A percentile compares a stretch with the other conserved stretches of the same genome.
Evolutionary conservation across 345 rosid genomes (phyloP).

Genomic region (Pugionium cornutum): DNA sequence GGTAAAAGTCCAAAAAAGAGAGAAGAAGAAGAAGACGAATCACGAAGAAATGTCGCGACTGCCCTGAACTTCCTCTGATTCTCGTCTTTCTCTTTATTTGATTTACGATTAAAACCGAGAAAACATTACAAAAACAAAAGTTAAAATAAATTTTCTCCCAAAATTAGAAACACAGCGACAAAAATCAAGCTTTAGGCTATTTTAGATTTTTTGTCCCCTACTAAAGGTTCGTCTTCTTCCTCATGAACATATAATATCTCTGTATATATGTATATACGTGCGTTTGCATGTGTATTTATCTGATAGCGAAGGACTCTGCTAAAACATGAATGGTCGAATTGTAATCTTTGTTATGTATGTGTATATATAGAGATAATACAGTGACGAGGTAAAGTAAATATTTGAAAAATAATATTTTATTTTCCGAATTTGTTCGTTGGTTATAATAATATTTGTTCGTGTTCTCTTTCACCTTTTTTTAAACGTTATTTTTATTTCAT

Average conservation of each 20-base stretch:
- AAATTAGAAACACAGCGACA: slow-evolving; percentile 29
- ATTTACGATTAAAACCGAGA: slow-evolving; percentile 2
- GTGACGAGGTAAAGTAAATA: background rate
- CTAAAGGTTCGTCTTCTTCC: slow-evolving; percentile 1
- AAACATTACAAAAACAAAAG: background rate
- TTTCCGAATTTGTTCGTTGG: slow-evolving; percentile 17
- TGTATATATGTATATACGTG: slow-evolving; percentile 11
- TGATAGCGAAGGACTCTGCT: slow-evolving; percentile 32
- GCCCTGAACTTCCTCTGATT: slow-evolving; percentile 35
- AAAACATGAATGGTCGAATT: slow-evolving; percentile 13
- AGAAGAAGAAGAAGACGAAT: slow-evolving; percentile 24
- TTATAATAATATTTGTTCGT: background rate
- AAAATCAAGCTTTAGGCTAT: slow-evolving; percentile 20
- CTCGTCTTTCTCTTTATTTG: slow-evolving; percentile 1
- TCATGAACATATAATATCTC: slow-evolving; percentile 3
- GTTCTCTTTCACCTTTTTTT: background rate
- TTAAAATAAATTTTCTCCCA: background rate
- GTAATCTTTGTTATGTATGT: background rate
- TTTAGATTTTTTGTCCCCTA: slow-evolving; percentile 4
- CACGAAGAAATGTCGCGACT: slow-evolving; percentile 37
- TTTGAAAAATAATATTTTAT: slow-evolving; percentile 5
- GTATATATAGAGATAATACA: background rate
- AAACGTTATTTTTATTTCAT: background rate
- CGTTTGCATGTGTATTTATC: slow-evolving; percentile 32
- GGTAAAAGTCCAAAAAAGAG: slow-evolving; percentile 20